Evolutionary conservation across 768 basidiomycete species (phyloP), one percentile per base, ranked within the genome.

Genomic region (Kwoniella botswanensis): DNA sequence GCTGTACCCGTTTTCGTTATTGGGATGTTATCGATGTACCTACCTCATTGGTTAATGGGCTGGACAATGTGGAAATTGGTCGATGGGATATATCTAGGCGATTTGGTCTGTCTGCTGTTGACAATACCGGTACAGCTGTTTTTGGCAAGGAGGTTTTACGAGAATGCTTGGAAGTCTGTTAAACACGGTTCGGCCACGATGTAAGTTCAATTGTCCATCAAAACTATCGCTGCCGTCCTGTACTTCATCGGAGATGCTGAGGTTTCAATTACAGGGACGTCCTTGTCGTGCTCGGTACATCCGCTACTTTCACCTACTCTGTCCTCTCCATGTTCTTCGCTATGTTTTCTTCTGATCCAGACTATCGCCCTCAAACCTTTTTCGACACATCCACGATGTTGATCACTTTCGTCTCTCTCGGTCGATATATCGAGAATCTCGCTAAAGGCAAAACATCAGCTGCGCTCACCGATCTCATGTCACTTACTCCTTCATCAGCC

Each of bases 381-480:
- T 98, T 98, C 85, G 97, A 99, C 85, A 98, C 97, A 1, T 97
- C 93, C 79, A 97, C 97, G 21, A 98, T 98, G 97, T 86, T 99
- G 71, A 91, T 99, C 87, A 92, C 91, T 86, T 98, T 99, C 82
- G 92, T 98, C 77, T 95, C 93, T 2, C 88, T 98, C 15, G 97
- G 97, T 4, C 90, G 97, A 26, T 97, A 91, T 85, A 88, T 98
- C 60, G 97, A 98, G 85, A 98, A 98, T 84, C 88, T 90, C 67
- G 97, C 97, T 58, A 98, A 98, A 84, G 96, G 97, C 41, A 93
- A 92, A 84, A 98, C 97, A 2, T 94, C 93, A 54, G 94, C 94
- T 1, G 97, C 97, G 2, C 88, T 99, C 35, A 97, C 94, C 3
- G 95, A 98, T 81, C 88, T 99, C 64, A 97, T 98, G 92, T 89